Evolutionary conservation across 352 stramenopile genomes (phyloP).

Genomic region (Phytophthora europaea): DNA sequence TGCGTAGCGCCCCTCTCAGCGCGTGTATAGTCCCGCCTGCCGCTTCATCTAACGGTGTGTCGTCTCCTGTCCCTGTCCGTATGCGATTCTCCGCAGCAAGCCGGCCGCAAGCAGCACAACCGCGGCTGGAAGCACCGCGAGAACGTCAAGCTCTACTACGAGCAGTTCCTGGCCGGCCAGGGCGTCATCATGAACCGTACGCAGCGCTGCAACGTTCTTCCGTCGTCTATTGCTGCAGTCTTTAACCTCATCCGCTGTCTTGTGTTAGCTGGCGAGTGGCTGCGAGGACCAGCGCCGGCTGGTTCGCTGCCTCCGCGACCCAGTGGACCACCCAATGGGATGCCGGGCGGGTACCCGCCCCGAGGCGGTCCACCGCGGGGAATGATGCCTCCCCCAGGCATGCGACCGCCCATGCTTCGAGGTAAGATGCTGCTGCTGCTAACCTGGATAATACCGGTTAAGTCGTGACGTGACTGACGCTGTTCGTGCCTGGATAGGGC

Average conservation of each 20-base stretch:
- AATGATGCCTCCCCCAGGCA: slow-evolving; percentile 79
- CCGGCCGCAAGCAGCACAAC: slow-evolving; percentile 95
- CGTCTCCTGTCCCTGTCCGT: slow-evolving; percentile 21
- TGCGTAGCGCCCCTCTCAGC: slow-evolving; percentile 31
- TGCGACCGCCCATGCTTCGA: slow-evolving; percentile 82
- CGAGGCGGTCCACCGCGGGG: slow-evolving; percentile 72
- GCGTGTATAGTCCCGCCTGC: not conserved
- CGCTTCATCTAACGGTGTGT: slow-evolving; percentile 4
- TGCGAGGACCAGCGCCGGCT: slow-evolving; percentile 49
- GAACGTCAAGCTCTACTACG: slow-evolving; percentile 96
- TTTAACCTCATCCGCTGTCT: slow-evolving; percentile 6
- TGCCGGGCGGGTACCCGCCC: slow-evolving; percentile 70
- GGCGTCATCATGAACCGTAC: slow-evolving; percentile 83
- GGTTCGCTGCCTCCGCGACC: slow-evolving; percentile 64
- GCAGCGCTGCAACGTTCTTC: slow-evolving; percentile 10
- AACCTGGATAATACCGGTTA: not conserved
- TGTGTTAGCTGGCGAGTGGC: slow-evolving; percentile 77
- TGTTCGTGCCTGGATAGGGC: slow-evolving; percentile 37
- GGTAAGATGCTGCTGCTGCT: slow-evolving; percentile 29
- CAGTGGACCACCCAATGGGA: slow-evolving; percentile 40
- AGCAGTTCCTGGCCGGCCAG: slow-evolving; percentile 86
- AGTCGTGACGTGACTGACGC: not conserved
- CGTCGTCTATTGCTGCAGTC: not conserved
- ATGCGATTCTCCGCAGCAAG: slow-evolving; percentile 63
- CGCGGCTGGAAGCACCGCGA: slow-evolving; percentile 96